Base-by-base conservation (phyloP, 129 eudicot genomes). In the Flaveria brownii region DNA sequence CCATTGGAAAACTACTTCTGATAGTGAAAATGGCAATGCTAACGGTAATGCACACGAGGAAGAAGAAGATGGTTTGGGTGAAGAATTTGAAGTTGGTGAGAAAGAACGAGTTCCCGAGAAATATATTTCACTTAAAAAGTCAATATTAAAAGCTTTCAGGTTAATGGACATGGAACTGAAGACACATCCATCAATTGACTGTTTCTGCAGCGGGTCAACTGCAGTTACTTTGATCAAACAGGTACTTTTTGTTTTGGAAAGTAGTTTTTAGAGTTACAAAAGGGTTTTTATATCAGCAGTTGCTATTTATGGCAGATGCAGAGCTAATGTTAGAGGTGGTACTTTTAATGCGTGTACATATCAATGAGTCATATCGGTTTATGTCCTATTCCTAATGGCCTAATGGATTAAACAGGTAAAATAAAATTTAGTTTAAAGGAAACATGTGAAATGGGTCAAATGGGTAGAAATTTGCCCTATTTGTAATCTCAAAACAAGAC, bases 141-240 rank as follows among this genome's bases (percentile, higher is more conserved):
- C 97, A 2, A 78, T 94, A 36, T 18, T 94, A 47, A 88, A 86
- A 81, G 92, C 97, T 75, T 94, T 91, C 83, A 87, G 88, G 80
- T 76, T 85, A 68, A 91, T 94, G 96, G 98, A 94, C 72, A 87
- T 88, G 84, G 98, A 94, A 73, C 62, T 94, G 66, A 94, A 89
- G 77, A 81, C 82, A 73, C 88, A 87, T 80, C 84, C 96, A 30
- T 61, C 87, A 3, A 91, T 94, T 26, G 97, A 94, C 75, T 88
- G 98, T 80, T 94, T 88, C 67, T 94, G 98, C 70, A 94, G 98
- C 56, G 98, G 98, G 79, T 73, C 96, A 18, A 94, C 98, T 63
- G 90, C 93, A 0, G 98, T 94, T 79, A 68, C 97, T 22, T 73
- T 94, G 87, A 81, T 94, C 20, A 89, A 85, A 76, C 90, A 91